phyloP scores from a whole-genome alignment of 805 yeast genomes.

The Lachancea dasiensis region DNA sequence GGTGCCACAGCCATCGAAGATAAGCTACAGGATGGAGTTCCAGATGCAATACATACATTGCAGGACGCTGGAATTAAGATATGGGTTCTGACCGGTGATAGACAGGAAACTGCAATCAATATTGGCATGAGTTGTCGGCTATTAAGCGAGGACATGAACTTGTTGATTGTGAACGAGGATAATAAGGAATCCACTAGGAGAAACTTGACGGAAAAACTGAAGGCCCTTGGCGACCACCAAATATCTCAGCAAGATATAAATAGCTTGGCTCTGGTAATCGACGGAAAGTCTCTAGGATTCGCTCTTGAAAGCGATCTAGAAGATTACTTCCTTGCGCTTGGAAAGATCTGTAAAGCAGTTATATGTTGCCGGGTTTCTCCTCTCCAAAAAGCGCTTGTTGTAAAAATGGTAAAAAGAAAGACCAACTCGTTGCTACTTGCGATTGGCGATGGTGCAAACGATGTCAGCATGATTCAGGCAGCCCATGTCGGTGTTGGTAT shows the following conservation, averaged over 20 bases:
- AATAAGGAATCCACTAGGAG: constrained; percentile 66
- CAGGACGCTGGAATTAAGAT: constrained; percentile 96
- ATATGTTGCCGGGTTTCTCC: constrained; percentile 98
- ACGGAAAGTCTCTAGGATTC: constrained; percentile 83
- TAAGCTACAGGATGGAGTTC: constrained; percentile 95
- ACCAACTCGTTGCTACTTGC: constrained; percentile 72
- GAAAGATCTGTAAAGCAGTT: constrained; percentile 87
- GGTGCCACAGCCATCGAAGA: constrained; percentile 99
- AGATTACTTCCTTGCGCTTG: constrained; percentile 70
- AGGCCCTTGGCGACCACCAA: constrained; percentile 64
- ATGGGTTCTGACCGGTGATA: constrained; percentile 97
- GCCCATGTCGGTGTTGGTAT: constrained; percentile 99
- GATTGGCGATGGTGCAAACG: constrained; percentile 98
- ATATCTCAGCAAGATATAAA: constrained; percentile 63
- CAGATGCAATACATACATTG: constrained; percentile 90
- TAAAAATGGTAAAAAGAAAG: constrained; percentile 84
- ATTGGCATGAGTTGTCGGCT: constrained; percentile 98
- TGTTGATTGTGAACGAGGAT: constrained; percentile 84
- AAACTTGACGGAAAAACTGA: constrained; percentile 68
- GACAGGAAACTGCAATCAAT: constrained; percentile 97
- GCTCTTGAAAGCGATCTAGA: constrained; percentile 82
- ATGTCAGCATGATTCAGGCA: constrained; percentile 98
- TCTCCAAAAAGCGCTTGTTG: constrained; percentile 92
- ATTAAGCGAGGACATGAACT: constrained; percentile 91
- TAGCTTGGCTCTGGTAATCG: constrained; percentile 84